These are phyloP conservation scores for Dimocarpus longan DNA, from an alignment of 345 rosid species.

Conservation along the genomic window DNA sequence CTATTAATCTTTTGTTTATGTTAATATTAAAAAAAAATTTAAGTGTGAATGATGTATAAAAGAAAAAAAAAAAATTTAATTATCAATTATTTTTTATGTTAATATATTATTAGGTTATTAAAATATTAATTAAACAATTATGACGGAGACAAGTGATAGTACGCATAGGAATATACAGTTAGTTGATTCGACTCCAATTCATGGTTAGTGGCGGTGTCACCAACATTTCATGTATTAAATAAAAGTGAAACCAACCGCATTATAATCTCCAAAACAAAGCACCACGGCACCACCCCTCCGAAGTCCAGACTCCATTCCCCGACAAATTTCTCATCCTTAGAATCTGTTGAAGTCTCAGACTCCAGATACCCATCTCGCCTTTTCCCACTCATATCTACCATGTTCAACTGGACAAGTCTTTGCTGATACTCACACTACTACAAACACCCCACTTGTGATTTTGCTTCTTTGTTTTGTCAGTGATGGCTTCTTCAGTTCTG, in stretches of 20 bases:
- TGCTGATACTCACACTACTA: background rate
- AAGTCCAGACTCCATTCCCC: background rate
- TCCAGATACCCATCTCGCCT: constrained; percentile 13
- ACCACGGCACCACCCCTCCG: too few species aligned
- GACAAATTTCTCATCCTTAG: constrained; percentile 22
- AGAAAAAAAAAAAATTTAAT: too few species aligned
- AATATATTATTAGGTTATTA: too few species aligned
- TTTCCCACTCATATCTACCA: background rate
- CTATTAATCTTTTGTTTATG: too few species aligned
- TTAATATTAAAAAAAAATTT: too few species aligned
- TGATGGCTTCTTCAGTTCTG: constrained; percentile 75
- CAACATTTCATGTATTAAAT: background rate
- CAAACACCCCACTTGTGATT: background rate
- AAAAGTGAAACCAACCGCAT: background rate
- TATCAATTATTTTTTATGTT: too few species aligned
- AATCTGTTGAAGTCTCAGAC: constrained; percentile 5
- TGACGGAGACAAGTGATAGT: too few species aligned
- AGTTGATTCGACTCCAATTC: background rate
- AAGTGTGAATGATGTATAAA: too few species aligned
- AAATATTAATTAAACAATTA: too few species aligned
- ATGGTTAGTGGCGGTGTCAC: constrained; percentile 9
- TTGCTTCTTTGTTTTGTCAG: background rate
- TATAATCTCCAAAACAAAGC: background rate
- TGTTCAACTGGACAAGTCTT: background rate
- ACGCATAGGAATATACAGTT: too few species aligned